Conservation (phyloP, 208 protist genomes). For the Wallacemonas collosoma region DNA sequence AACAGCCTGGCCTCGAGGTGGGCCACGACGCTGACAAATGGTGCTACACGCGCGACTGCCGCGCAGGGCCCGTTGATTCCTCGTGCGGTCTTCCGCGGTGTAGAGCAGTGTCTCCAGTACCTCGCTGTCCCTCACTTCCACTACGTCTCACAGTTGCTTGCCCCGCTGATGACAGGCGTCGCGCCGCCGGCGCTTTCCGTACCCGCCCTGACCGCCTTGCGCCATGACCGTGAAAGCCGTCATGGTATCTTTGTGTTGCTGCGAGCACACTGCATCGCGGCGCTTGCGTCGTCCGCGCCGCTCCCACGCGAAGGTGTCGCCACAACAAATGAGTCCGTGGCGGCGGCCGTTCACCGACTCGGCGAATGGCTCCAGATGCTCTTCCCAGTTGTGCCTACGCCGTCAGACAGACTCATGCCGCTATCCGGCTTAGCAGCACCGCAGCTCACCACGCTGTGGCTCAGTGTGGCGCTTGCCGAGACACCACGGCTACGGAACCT, state of each 20-base stretch:
- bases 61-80: background rate
- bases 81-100: background rate
- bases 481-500: background rate
- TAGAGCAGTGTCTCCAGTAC: constrained; percentile 8
- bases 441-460: constrained; percentile 10
- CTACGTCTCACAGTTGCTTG: background rate
- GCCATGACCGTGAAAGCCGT: background rate
- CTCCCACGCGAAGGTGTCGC: too few species aligned
- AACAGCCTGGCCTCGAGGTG: background rate
- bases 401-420: background rate
- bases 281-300: background rate
- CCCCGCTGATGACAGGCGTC: background rate
- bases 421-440: background rate
- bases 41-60: background rate
- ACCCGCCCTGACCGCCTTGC: background rate
- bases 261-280: background rate
- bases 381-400: background rate
- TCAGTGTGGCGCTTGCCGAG: constrained; percentile 1
- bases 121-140: background rate
- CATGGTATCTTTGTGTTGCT: background rate
- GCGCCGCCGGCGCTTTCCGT: background rate
- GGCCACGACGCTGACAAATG: background rate
- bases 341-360: background rate
- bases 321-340: background rate
- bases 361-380: background rate